These are phyloP conservation scores for Boletus edulis DNA, from an alignment of 768 basidiomycete genomes.

Conservation along the genomic window DNA sequence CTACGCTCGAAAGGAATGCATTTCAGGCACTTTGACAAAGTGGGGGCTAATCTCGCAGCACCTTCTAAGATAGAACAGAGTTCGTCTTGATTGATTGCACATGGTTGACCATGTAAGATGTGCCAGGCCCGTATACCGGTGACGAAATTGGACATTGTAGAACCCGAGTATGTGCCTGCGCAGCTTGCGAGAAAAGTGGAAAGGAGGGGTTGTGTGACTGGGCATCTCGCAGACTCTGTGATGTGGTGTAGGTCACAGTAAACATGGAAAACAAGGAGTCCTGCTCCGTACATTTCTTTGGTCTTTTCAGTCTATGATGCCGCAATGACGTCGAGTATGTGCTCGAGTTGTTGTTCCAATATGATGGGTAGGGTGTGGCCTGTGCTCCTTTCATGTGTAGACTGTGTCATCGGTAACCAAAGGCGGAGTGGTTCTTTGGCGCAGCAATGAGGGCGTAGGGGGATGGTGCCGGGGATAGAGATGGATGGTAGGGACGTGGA, in stretches of 20 bases:
- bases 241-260: slow-evolving; percentile 37
- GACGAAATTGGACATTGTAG: slow-evolving; percentile 37
- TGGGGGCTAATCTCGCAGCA: background rate
- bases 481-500: too few relatives aligned
- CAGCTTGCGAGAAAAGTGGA: slow-evolving; percentile 28
- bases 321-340: background rate
- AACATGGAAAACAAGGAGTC: slow-evolving; percentile 38
- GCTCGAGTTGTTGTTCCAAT: background rate
- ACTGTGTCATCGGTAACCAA: too few relatives aligned
- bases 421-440: too few relatives aligned
- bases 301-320: slow-evolving; percentile 33
- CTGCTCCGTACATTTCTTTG: slow-evolving; percentile 35
- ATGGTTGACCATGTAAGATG: slow-evolving; percentile 16
- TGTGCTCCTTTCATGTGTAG: too few relatives aligned
- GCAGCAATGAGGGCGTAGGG: too few relatives aligned
- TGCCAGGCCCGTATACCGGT: slow-evolving; percentile 46
- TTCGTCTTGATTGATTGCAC: background rate
- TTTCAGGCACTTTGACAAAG: background rate
- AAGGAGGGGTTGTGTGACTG: slow-evolving; percentile 20
- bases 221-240: slow-evolving; percentile 30
- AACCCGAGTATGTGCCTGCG: slow-evolving; percentile 26
- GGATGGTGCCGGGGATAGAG: too few relatives aligned
- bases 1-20: background rate
- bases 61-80: background rate
- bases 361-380: background rate